A percentile compares a stretch with the other conserved stretches of the same genome.
Evolutionary conservation across 768 basidiomycete species (phyloP).

Genomic region (Lenzites betulinus): DNA sequence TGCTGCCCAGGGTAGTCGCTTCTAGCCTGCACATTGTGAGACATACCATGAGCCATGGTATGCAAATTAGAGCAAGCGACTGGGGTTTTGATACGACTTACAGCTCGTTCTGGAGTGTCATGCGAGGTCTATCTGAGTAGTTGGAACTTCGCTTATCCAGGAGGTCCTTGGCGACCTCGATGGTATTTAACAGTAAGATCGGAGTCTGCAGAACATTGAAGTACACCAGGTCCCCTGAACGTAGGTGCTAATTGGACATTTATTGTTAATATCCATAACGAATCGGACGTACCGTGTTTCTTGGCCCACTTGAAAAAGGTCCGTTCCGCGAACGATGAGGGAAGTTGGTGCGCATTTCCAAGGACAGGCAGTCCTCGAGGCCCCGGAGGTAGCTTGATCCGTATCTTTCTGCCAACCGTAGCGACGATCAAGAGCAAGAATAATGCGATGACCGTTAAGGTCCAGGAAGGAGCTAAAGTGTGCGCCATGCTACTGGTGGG

Average conservation of each 20-base stretch:
- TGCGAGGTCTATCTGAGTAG: slow-evolving; percentile 30
- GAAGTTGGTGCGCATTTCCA: slow-evolving; percentile 9
- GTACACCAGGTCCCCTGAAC: slow-evolving; percentile 23
- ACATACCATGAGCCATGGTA: no score
- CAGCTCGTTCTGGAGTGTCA: slow-evolving; percentile 19
- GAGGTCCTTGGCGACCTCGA: slow-evolving; percentile 25
- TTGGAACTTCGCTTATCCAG: slow-evolving; percentile 29
- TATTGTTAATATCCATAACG: no score
- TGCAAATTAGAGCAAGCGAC: background rate
- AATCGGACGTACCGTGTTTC: background rate
- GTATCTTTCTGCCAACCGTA: background rate
- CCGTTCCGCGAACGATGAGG: background rate
- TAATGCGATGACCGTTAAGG: background rate
- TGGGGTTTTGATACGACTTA: background rate
- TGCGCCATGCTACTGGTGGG: no score
- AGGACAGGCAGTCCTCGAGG: slow-evolving; percentile 6
- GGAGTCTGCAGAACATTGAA: slow-evolving; percentile 16
- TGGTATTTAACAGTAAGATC: slow-evolving; percentile 26
- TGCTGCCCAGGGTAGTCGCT: slow-evolving; percentile 3
- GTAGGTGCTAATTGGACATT: background rate
- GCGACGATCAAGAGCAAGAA: background rate
- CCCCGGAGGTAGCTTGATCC: slow-evolving; percentile 3
- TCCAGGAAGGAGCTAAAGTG: background rate
- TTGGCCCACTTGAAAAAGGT: slow-evolving; percentile 1
- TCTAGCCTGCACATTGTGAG: slow-evolving; percentile 11